Base-by-base conservation (phyloP, 1,284 basidiomycete species). In the Crepidotus sp. region DNA sequence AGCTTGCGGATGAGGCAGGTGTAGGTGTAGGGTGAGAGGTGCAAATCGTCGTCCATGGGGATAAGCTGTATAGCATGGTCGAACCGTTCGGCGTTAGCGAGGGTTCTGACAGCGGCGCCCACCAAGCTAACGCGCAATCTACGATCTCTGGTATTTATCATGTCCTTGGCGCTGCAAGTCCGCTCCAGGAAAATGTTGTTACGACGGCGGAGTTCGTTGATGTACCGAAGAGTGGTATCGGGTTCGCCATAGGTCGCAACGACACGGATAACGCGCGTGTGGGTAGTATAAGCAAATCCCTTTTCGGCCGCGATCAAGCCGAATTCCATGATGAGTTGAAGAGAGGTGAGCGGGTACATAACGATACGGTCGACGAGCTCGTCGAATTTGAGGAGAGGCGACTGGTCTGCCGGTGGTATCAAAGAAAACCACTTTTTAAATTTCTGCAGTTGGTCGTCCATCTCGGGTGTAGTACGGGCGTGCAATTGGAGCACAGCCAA, bases 361-460 rank as follows among this genome's bases (percentile, higher is more conserved):
- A 54, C 39, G 24, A 61, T 46, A 18, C 47, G 33, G 17, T 46
- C 38, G 19, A 48, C 41, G 15, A 59, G 40, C 37, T 36, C 33
- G 25, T 47, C 25, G 15, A 59, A 57, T 18, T 39, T 34, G 25
- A 51, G 49, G 4, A 54, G 47, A 17, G 34, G 42, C 5, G 55
- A 49, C 14, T 43, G 35, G 11, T 52, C 40, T 3, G 52, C 52
- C 29, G 54, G 41, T 3, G 70, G 71, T 22, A 69, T 52, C 22
- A 72, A 57, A 8, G 63, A 57, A 40, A 68, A 59, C 70, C 70
- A 74, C 19, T 58, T 54, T 3, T 48, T 24, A 44, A 71, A 65
- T 22, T n/a, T 37, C 8, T 32, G 6, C 11, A 52, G 14, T 36
- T 52, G 50, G 2, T 45, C 40, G 10, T 53, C 50, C 1, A 59